phyloP scores from a whole-genome alignment of 768 basidiomycete species.

The Podaxis carcinomalis region DNA sequence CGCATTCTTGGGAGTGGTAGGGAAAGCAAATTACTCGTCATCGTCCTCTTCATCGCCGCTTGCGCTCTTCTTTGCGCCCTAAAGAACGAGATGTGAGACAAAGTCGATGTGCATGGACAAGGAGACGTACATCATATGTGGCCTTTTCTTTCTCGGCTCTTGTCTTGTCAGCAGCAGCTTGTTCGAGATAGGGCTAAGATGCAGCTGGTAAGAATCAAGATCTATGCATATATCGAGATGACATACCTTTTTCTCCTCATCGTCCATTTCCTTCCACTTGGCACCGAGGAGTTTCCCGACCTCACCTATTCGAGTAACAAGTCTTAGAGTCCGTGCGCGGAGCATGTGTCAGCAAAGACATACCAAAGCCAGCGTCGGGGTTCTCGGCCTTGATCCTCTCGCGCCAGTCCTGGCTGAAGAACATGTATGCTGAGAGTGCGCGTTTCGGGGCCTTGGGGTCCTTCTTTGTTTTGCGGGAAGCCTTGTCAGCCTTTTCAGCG shows the following conservation, averaged over 20 bases:
- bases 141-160: conserved; percentile 81
- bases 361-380: conserved; percentile 91
- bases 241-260: conserved; percentile 85
- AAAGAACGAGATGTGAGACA: background rate
- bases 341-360: conserved; percentile 19
- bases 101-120: background rate
- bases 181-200: conserved; percentile 77
- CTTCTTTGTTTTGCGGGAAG: conserved; percentile 60
- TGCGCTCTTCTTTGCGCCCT: conserved; percentile 23
- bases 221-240: background rate
- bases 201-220: conserved; percentile 10
- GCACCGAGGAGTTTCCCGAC: conserved; percentile 93
- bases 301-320: conserved; percentile 53
- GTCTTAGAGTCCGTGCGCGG: background rate
- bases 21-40: conserved; percentile 17
- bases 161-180: conserved; percentile 82
- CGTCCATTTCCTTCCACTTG: conserved; percentile 95
- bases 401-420: conserved; percentile 96
- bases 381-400: conserved; percentile 95
- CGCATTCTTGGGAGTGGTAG: background rate
- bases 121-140: conserved; percentile 33
- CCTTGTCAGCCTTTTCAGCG: conserved; percentile 67
- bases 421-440: conserved; percentile 96
- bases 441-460: conserved; percentile 87
- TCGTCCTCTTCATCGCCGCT: conserved; percentile 30